These are phyloP conservation scores for Auriscalpium orientale DNA, from an alignment of 768 basidiomycete genomes.

Conservation along the genomic window DNA sequence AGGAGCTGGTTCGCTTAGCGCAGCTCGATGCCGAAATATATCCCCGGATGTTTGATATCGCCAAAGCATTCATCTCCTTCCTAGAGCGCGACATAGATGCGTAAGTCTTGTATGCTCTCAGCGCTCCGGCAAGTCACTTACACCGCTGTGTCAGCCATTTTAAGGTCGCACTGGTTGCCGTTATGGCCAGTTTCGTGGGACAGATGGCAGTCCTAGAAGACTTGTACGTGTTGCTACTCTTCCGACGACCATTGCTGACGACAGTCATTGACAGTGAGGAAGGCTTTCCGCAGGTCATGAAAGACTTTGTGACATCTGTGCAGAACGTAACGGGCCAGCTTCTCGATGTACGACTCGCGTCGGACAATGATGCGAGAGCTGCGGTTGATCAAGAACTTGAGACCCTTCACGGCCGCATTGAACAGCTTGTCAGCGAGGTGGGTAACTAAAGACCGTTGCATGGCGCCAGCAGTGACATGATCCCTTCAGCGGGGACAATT, in stretches of 20 bases:
- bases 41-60: background rate
- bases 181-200: constrained; percentile 5
- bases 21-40: constrained; percentile 45
- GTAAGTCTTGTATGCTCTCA: constrained; percentile 35
- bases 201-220: background rate
- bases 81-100: constrained; percentile 35
- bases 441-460: background rate
- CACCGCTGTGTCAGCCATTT: background rate
- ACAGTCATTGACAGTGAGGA: constrained; percentile 39
- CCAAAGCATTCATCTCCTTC: background rate
- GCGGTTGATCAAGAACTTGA: constrained; percentile 56
- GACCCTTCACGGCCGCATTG: constrained; percentile 48
- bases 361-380: constrained; percentile 27
- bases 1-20: constrained; percentile 54
- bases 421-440: constrained; percentile 63
- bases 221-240: background rate
- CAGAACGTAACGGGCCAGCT: constrained; percentile 60
- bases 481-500: constrained; percentile 39
- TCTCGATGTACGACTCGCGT: constrained; percentile 42
- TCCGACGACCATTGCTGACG: background rate
- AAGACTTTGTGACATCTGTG: constrained; percentile 51
- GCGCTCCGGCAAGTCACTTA: too few relatives aligned
- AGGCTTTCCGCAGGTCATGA: constrained; percentile 56
- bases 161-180: background rate
- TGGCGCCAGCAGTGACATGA: too few relatives aligned